A percentile compares a stretch with the other conserved stretches of the same genome.
Evolutionary conservation across 2,329 filamentous ascomycete genomes (phyloP).

Genomic region (Periconia macrospinosa): DNA sequence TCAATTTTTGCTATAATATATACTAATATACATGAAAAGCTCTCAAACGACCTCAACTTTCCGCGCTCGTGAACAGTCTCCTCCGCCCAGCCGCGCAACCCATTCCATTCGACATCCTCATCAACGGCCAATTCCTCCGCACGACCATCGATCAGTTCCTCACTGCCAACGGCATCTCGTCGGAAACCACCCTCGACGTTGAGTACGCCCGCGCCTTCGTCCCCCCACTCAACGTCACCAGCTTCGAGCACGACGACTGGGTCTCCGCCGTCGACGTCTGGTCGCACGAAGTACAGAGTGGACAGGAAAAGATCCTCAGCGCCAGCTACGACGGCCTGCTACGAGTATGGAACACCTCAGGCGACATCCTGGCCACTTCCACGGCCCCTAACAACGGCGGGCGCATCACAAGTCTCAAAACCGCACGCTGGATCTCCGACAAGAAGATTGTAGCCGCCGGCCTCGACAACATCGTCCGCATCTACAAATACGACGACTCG

Average conservation of each 20-base stretch:
- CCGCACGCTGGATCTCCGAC: conserved; percentile 79
- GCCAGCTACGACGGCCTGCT: conserved; percentile 89
- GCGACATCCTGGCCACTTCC: conserved; percentile 80
- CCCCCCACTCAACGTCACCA: conserved; percentile 84
- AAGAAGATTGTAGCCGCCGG: conserved; percentile 80
- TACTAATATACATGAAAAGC: conserved; percentile 21
- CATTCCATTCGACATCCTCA: conserved; percentile 89
- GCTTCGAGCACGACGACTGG: conserved; percentile 98
- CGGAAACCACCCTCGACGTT: conserved; percentile 82
- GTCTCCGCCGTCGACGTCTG: conserved; percentile 83
- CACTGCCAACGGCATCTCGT: conserved; percentile 79
- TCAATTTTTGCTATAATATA: not conserved
- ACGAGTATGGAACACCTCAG: conserved; percentile 83
- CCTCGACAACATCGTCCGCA: conserved; percentile 78
- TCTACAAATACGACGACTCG: conserved; percentile 85
- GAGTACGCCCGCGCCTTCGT: conserved; percentile 93
- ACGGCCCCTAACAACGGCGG: conserved; percentile 64
- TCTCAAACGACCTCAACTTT: conserved; percentile 49
- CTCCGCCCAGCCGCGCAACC: conserved; percentile 61
- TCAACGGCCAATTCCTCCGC: conserved; percentile 89
- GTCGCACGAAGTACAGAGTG: conserved; percentile 52
- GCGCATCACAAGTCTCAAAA: conserved; percentile 70
- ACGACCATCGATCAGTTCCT: conserved; percentile 91
- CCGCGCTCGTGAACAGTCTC: conserved; percentile 65
- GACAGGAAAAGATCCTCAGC: conserved; percentile 79